phyloP scores from a whole-genome alignment of 805 yeast species.

The Candida stauntonica region DNA sequence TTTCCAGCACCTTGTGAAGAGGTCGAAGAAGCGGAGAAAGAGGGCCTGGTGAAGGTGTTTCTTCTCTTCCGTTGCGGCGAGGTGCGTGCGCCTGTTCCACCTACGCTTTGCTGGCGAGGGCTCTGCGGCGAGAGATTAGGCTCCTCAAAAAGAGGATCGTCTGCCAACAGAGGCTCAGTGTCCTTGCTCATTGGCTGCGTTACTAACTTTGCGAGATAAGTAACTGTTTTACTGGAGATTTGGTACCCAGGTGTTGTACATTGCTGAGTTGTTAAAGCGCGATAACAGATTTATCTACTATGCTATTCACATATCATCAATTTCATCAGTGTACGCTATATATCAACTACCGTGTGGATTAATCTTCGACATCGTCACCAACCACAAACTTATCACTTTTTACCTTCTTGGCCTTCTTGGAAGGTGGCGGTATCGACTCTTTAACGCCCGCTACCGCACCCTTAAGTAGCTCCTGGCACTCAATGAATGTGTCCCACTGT shows the following conservation, averaged over 20 bases:
- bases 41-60: constrained; percentile 4
- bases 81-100: too few relatives aligned
- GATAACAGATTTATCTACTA: background rate
- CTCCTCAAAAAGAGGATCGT: constrained; percentile 6
- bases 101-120: background rate
- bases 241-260: too few relatives aligned
- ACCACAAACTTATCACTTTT: constrained; percentile 12
- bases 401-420: constrained; percentile 28
- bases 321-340: background rate
- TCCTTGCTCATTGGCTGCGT: background rate
- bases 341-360: background rate
- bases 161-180: constrained; percentile 7
- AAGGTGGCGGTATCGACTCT: constrained; percentile 28
- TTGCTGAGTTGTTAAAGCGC: background rate
- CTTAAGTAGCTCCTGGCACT: constrained; percentile 41
- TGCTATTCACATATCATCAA: background rate
- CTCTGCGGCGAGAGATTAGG: constrained; percentile 7
- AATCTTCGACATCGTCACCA: constrained; percentile 1
- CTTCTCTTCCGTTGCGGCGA: constrained; percentile 1
- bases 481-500: constrained; percentile 47
- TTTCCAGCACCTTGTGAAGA: constrained; percentile 1
- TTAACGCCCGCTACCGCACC: constrained; percentile 39
- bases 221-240: too few relatives aligned
- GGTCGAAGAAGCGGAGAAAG: constrained; percentile 4
- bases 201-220: too few relatives aligned